Conservation (phyloP, 164 flowering plant genomes). For the Aristolochia contorta region DNA sequence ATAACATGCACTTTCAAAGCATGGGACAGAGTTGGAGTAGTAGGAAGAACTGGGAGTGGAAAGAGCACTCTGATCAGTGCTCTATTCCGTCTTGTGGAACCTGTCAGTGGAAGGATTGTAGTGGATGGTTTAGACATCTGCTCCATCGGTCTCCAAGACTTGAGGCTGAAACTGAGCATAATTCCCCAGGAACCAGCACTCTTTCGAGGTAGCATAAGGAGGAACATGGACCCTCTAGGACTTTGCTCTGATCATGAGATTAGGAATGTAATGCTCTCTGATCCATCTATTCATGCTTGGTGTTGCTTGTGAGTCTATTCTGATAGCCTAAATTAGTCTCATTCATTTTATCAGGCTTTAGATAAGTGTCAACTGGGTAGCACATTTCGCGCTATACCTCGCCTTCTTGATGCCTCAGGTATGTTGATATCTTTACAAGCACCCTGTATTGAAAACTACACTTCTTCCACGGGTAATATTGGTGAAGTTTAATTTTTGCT, state of each 20-base stretch:
- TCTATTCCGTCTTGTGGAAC: constrained; percentile 76
- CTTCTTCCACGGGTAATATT: no score
- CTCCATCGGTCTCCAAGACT: constrained; percentile 54
- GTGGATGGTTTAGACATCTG: constrained; percentile 21
- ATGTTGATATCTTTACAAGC: constrained; percentile 6
- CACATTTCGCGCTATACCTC: constrained; percentile 46
- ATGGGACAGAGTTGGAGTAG: constrained; percentile 74
- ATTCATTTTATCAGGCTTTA: constrained; percentile 38
- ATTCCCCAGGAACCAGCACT: constrained; percentile 94
- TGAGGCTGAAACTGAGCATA: constrained; percentile 68
- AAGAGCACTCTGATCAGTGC: constrained; percentile 80
- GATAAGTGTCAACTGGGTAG: constrained; percentile 70
- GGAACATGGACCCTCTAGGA: constrained; percentile 77
- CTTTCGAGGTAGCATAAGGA: constrained; percentile 66
- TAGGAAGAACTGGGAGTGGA: constrained; percentile 94
- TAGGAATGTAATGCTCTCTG: constrained; percentile 49
- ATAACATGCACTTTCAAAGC: constrained; percentile 68
- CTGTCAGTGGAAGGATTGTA: constrained; percentile 51
- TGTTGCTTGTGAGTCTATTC: neutral
- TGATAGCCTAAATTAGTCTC: neutral
- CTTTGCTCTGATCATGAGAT: constrained; percentile 61
- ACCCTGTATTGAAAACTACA: neutral
- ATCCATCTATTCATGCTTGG: neutral
- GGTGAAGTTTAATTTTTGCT: no score
- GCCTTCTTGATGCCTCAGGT: constrained; percentile 63